These are phyloP conservation scores for Ailanthus altissimus DNA, from an alignment of 345 rosid genomes.

Conservation along the genomic window DNA sequence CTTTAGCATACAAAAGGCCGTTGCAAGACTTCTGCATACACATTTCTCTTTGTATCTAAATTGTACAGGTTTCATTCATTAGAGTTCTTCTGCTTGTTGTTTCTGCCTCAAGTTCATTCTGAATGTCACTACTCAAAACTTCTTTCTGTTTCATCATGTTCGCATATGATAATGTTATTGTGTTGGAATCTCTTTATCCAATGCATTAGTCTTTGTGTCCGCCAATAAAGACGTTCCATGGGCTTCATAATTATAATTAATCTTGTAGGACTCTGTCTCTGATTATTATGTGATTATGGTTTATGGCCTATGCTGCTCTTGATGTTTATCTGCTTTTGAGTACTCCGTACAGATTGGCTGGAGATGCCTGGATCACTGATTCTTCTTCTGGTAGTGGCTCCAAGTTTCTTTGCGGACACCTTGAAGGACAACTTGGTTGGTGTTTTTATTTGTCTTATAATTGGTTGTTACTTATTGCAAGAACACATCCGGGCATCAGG, in stretches of 20 bases:
- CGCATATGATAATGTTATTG: neutral
- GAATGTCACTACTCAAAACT: neutral
- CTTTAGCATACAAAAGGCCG: neutral
- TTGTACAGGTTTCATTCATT: neutral
- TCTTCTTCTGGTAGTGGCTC: conserved; percentile 72
- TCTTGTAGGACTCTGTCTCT: neutral
- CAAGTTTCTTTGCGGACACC: conserved; percentile 55
- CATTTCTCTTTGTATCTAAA: neutral
- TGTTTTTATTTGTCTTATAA: conserved; percentile 60
- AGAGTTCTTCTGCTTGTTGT: neutral
- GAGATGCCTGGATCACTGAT: conserved; percentile 81
- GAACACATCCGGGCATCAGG: conserved; percentile 92
- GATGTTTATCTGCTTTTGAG: neutral
- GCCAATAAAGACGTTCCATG: neutral
- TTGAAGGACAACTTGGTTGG: conserved; percentile 63
- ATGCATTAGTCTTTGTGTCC: neutral
- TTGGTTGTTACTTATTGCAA: conserved; percentile 86
- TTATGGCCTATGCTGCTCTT: neutral
- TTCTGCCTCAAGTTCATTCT: neutral
- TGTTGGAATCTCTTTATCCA: neutral
- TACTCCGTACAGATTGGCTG: conserved; percentile 50
- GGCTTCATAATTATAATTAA: neutral
- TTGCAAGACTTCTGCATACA: neutral
- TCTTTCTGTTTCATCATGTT: neutral
- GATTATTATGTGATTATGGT: neutral